Conservation (phyloP, 768 basidiomycete species). For the Leucocoprinus birnbaumii region DNA sequence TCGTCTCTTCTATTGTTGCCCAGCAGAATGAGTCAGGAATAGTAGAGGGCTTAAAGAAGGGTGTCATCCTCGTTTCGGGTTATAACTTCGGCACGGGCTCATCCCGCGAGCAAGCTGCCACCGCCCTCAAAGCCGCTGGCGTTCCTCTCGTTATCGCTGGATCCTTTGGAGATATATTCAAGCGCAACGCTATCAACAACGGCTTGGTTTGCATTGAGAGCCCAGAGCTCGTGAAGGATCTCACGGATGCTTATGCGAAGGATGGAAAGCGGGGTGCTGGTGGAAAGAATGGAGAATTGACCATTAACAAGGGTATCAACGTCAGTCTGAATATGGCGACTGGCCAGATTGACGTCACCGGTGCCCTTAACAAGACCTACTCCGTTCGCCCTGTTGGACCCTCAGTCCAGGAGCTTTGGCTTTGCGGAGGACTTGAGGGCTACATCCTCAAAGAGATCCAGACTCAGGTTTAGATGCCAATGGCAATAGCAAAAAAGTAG, state of each 20-base stretch:
- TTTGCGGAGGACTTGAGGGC: constrained; percentile 91
- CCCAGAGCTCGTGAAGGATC: constrained; percentile 82
- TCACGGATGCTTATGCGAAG: constrained; percentile 73
- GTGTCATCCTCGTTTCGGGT: constrained; percentile 84
- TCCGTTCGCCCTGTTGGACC: constrained; percentile 75
- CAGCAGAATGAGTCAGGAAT: constrained; percentile 18
- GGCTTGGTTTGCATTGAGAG: constrained; percentile 93
- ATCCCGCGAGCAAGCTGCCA: constrained; percentile 97
- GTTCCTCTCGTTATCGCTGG: constrained; percentile 94
- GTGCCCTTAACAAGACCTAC: constrained; percentile 52
- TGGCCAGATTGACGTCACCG: constrained; percentile 61
- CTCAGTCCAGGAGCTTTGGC: constrained; percentile 97
- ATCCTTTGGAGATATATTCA: constrained; percentile 99
- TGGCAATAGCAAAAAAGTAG: background rate
- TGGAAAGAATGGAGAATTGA: constrained; percentile 78
- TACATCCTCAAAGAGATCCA: constrained; percentile 80
- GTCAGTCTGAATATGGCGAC: constrained; percentile 66
- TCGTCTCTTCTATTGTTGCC: constrained; percentile 52
- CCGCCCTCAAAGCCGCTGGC: constrained; percentile 92
- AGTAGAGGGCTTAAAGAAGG: constrained; percentile 38
- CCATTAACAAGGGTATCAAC: constrained; percentile 68
- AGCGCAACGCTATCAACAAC: constrained; percentile 98
- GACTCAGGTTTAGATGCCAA: constrained; percentile 20
- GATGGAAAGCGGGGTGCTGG: constrained; percentile 77
- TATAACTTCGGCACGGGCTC: constrained; percentile 99